These are phyloP conservation scores for Crithidia brevicula DNA, from an alignment of 208 protist species.

Conservation along the genomic window DNA sequence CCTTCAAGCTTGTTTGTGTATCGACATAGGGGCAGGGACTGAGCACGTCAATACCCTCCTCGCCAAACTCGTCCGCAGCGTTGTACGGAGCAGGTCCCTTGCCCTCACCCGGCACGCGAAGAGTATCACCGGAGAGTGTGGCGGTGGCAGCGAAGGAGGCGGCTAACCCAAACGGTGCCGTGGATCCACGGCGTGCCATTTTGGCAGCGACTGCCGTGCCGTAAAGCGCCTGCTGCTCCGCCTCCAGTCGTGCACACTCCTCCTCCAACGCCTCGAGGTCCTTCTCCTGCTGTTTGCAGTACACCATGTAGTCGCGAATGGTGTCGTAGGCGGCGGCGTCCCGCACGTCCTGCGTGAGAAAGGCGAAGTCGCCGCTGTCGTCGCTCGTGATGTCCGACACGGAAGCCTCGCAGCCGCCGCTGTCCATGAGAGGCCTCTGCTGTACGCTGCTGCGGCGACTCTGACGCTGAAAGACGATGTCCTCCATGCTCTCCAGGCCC, in stretches of 20 bases:
- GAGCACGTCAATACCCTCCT: conserved; percentile 37
- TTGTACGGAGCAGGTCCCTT: not conserved
- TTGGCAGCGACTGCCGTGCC: conserved; percentile 7
- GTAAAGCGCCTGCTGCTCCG: conserved; percentile 35
- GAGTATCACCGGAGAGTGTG: no score
- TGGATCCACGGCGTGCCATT: conserved; percentile 22
- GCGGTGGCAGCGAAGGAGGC: no score
- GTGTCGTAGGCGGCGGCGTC: conserved; percentile 35
- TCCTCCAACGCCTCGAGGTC: conserved; percentile 13
- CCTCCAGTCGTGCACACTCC: conserved; percentile 26
- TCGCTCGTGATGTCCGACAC: conserved; percentile 43
- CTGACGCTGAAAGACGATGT: not conserved
- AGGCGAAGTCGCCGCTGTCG: conserved; percentile 45
- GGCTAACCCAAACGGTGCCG: no score
- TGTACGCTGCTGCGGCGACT: not conserved
- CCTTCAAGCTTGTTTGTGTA: not conserved
- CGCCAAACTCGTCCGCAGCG: conserved; percentile 63
- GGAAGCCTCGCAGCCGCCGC: not conserved
- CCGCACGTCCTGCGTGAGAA: conserved; percentile 23
- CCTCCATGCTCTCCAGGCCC: not conserved
- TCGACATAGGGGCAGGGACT: conserved; percentile 34
- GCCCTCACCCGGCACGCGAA: no score
- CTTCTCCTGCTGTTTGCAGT: conserved; percentile 40
- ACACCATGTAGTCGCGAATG: conserved; percentile 35
- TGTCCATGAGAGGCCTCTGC: not conserved